Percentiles rank a stretch among this genome's conserved stretches.
These are phyloP conservation scores for Trametes meyenii DNA, from an alignment of 768 basidiomycete genomes.

Conservation along the genomic window DNA sequence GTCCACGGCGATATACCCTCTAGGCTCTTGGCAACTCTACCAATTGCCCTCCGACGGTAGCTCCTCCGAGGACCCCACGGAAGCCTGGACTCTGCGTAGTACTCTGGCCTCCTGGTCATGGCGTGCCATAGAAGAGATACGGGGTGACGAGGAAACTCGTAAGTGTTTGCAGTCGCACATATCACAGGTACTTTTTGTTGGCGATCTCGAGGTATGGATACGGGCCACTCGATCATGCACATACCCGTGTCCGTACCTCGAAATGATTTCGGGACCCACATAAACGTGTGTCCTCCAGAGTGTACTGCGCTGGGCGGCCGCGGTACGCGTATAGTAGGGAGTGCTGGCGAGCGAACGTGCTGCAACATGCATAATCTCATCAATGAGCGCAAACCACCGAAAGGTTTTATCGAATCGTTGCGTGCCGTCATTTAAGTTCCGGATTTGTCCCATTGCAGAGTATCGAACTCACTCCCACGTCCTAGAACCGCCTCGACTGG, in stretches of 20 bases:
- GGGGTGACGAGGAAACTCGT: conserved; percentile 59
- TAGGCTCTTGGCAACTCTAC: conserved; percentile 57
- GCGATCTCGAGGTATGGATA: too few relatives aligned
- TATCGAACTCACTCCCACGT: background rate
- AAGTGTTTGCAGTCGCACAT: conserved; percentile 20
- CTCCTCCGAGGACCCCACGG: conserved; percentile 40
- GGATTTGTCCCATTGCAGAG: background rate
- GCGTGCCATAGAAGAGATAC: conserved; percentile 72
- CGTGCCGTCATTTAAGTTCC: too few relatives aligned
- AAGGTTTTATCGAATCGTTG: background rate
- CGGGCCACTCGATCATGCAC: too few relatives aligned
- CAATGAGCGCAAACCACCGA: background rate
- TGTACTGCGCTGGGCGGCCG: too few relatives aligned
- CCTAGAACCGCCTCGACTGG: conserved; percentile 47
- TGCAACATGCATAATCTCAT: too few relatives aligned
- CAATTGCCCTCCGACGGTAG: conserved; percentile 9
- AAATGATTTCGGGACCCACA: too few relatives aligned
- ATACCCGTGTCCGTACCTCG: too few relatives aligned
- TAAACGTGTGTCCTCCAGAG: too few relatives aligned
- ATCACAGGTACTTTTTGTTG: too few relatives aligned
- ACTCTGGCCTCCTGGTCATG: conserved; percentile 77
- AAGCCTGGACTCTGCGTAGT: conserved; percentile 68
- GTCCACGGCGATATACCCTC: conserved; percentile 71
- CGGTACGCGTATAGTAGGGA: too few relatives aligned
- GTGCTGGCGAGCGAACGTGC: too few relatives aligned